These are phyloP conservation scores for Lactarius vividus DNA, from an alignment of 768 basidiomycete species.

Conservation along the genomic window DNA sequence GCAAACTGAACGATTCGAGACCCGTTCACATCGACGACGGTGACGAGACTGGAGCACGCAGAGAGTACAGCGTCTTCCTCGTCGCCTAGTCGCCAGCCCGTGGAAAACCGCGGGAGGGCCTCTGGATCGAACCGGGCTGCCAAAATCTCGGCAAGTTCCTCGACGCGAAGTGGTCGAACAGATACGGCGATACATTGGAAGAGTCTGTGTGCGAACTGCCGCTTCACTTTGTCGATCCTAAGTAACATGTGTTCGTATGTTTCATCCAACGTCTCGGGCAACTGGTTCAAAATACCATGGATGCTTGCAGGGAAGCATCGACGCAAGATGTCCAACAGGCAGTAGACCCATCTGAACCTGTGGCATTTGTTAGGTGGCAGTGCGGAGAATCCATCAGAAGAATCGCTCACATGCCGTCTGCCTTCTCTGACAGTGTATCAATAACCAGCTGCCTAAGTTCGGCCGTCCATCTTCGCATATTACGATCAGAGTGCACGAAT, in stretches of 20 bases:
- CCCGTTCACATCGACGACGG: neutral
- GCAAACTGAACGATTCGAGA: neutral
- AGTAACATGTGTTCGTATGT: neutral
- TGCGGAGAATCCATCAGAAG: neutral
- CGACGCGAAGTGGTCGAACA: constrained; percentile 5
- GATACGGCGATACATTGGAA: constrained; percentile 6
- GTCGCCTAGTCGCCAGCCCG: neutral
- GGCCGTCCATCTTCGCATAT: constrained; percentile 1
- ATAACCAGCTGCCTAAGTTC: constrained; percentile 1
- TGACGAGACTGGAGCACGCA: neutral
- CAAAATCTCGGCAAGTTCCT: neutral
- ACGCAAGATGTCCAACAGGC: constrained; percentile 11
- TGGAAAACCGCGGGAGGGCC: neutral
- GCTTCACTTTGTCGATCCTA: neutral
- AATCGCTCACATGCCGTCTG: neutral
- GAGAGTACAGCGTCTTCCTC: neutral
- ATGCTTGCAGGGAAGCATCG: neutral
- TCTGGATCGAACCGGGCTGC: neutral
- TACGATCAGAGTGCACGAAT: neutral
- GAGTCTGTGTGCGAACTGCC: neutral
- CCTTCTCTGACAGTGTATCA: neutral
- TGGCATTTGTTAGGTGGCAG: neutral
- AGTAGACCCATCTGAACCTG: constrained; percentile 14
- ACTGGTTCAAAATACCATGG: neutral
- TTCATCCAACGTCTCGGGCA: constrained; percentile 4